Evolutionary conservation across 176 grass and related monocot species (phyloP), one percentile per base, ranked within the genome.

Genomic region (Zizania latifolia): DNA sequence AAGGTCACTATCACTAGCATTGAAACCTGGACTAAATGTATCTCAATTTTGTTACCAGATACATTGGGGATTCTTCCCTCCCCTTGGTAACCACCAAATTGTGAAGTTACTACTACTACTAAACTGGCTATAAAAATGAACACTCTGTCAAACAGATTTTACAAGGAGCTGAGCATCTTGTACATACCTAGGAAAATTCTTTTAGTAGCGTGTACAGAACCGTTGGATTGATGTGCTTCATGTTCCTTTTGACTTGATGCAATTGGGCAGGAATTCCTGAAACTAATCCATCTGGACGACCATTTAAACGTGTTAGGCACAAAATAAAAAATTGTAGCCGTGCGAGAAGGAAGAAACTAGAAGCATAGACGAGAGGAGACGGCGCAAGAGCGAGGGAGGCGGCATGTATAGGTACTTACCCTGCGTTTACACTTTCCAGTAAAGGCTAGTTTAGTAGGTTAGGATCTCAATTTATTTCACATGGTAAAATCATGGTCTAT

Each of bases 361-460:
- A 5, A 53, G 48, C 19, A 21, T 4, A 53, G n/a, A n/a, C n/a
- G n/a, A n/a, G n/a, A n/a, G n/a, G n/a, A n/a, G n/a, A n/a, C n/a
- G n/a, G n/a, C n/a, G n/a, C n/a, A 37, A 6, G 77, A 74, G 22
- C n/a, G 38, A 45, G n/a, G 45, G 15, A 32, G 55, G 26, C 56
- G 37, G 27, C 61, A 51, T 10, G 28, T n/a, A n/a, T n/a, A n/a
- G 40, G 37, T 4, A 57, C 39, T 10, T 90, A 97, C 93, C 90
- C 90, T 90, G 43, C 90, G 85, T 40, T 97, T 91, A 97, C 5
- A n/a, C n/a, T n/a, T n/a, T n/a, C n/a, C n/a, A n/a, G n/a, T n/a
- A n/a, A n/a, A n/a, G n/a, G n/a, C n/a, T n/a, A n/a, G n/a, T n/a
- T n/a, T n/a, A n/a, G n/a, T n/a, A n/a, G n/a, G n/a, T n/a, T n/a